Conservation (phyloP, 2,329 filamentous ascomycete genomes). For the Ceratocystis destructans region DNA sequence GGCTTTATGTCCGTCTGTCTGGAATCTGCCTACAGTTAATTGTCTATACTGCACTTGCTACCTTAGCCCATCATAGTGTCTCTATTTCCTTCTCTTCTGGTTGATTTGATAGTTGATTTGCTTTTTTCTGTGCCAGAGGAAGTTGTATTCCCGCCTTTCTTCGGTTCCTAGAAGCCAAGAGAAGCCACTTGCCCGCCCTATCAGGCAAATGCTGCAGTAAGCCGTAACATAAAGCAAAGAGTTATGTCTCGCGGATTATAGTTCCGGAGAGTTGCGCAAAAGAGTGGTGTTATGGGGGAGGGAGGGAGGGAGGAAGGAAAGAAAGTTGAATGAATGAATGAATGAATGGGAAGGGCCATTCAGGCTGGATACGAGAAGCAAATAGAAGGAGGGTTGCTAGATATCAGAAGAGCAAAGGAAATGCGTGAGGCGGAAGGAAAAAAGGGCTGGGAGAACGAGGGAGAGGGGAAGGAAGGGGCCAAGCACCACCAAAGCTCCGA, state of each 20-base stretch:
- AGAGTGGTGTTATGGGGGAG: background rate
- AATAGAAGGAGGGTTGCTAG: no score
- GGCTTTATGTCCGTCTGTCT: background rate
- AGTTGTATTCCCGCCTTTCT: background rate
- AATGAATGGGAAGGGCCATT: background rate
- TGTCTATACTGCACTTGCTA: no score
- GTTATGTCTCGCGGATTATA: constrained; percentile 4
- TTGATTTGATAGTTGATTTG: background rate
- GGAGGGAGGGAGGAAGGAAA: background rate
- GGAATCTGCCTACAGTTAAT: no score
- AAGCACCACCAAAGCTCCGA: background rate
- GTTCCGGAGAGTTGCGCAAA: constrained; percentile 2
- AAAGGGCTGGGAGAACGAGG: background rate
- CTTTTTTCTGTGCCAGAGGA: background rate
- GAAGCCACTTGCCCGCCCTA: background rate
- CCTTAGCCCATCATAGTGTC: background rate
- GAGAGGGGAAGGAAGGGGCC: background rate
- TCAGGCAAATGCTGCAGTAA: background rate
- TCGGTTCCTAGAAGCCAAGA: background rate
- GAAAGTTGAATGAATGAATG: background rate
- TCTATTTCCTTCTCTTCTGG: background rate
- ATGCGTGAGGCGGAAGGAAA: no score
- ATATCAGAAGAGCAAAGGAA: no score
- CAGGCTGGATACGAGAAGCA: no score
- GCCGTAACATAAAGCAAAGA: background rate